Base-by-base conservation (phyloP, 371 early-diverging fungal genomes). In the Lichtheimia hyalospora region DNA sequence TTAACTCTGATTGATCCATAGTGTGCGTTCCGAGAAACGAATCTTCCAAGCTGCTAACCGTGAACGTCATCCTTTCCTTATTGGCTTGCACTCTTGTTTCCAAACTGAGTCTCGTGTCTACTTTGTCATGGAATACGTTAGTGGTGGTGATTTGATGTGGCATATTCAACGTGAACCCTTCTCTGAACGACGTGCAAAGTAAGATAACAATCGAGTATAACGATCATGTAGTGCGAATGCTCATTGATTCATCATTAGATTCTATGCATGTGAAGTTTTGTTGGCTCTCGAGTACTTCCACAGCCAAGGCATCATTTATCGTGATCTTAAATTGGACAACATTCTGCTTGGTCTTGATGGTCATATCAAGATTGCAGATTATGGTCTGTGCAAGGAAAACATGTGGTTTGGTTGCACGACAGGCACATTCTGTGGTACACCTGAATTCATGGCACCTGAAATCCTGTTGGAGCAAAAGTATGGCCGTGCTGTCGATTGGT, bases 131-230 rank as follows among this genome's bases (percentile, higher is more conserved):
- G 99, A 99, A 68, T 99, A 97, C 79, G 92, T 99, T 13, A 85
- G 88, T 28, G 99, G 99, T 62, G 99, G 99, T 60, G 99, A 99
- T 80, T 77, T 99, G 73, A 97, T 99, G 97, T 92, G 92, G 84
- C 96, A 95, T 74, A 97, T 96, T 54, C 95, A 90, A 70, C 87
- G 90, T 57, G 87, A 89, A 62, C 89, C 88, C 60, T 95, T 95
- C 64, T 84, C 91, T 28, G 94, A 95, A 75, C 75, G 89, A 44
- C 86, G 93, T 61, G 94, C 97, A 48, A 93, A 89, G 82, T 82
- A 72, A 66, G 71, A 23, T 18, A 21, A 5, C n/a, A 2, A 6
- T 12, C 15, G n/a, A n/a, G n/a, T 46, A 10, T 49, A 12, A 20
- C 20, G 8, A 23, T 3, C 24, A 20, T n/a, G 21, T 2, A 2